phyloP scores from a whole-genome alignment of 2,329 filamentous ascomycete genomes.

The Colletotrichum graminicola region DNA sequence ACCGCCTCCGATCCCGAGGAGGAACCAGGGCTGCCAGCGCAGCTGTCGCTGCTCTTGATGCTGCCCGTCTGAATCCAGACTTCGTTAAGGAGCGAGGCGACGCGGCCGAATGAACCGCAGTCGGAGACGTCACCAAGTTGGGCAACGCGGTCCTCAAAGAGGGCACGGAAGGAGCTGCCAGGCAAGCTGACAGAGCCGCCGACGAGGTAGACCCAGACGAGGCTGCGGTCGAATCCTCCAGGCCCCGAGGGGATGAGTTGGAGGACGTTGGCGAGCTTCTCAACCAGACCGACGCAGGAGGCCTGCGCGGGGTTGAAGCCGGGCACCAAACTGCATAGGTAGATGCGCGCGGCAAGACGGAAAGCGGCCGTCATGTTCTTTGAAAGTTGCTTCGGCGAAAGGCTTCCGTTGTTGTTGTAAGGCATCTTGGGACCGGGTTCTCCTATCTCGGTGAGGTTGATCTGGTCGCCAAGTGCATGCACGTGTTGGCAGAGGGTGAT shows the following conservation, averaged over 20 bases:
- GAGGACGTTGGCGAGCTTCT: constrained; percentile 81
- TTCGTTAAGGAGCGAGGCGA: constrained; percentile 82
- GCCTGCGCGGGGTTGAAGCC: constrained; percentile 82
- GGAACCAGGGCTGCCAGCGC: constrained; percentile 43
- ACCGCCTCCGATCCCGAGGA: constrained; percentile 55
- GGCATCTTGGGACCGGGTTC: constrained; percentile 69
- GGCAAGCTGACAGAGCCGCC: constrained; percentile 83
- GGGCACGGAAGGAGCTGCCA: constrained; percentile 78
- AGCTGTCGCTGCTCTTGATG: constrained; percentile 52
- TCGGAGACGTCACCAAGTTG: constrained; percentile 82
- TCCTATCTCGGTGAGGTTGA: constrained; percentile 81
- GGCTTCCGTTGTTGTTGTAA: constrained; percentile 77
- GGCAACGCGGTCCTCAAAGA: constrained; percentile 81
- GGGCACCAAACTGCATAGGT: constrained; percentile 94
- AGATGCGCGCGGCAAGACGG: constrained; percentile 92
- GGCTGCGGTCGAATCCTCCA: constrained; percentile 87
- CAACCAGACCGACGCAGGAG: constrained; percentile 81
- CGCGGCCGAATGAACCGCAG: constrained; percentile 88
- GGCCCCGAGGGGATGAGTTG: constrained; percentile 85
- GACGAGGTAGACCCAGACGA: constrained; percentile 94
- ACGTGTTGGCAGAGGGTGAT: constrained; percentile 91
- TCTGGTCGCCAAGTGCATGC: constrained; percentile 86
- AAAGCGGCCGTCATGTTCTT: constrained; percentile 92
- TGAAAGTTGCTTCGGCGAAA: constrained; percentile 85
- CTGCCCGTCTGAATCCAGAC: constrained; percentile 85